phyloP scores from a whole-genome alignment of 805 yeast genomes.

The Myxozyma melibiosi region DNA sequence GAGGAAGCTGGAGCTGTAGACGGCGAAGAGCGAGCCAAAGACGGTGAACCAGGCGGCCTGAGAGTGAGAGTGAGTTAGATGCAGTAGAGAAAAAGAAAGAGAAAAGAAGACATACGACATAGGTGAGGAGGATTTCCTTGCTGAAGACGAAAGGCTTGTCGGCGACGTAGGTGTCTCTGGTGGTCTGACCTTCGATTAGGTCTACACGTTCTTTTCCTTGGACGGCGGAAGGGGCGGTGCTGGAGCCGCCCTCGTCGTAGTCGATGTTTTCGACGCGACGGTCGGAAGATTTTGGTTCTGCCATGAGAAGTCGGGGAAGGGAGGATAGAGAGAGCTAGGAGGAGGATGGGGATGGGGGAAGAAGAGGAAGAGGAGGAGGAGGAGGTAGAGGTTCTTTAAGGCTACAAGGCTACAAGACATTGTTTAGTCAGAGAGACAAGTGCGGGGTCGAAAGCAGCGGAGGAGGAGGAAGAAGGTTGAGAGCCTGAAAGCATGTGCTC shows the following conservation, averaged over 20 bases:
- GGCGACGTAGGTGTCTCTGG: background rate
- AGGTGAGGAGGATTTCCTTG: background rate
- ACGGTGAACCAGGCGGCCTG: conserved; percentile 7
- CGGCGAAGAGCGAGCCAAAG: conserved; percentile 4
- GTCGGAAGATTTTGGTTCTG: background rate
- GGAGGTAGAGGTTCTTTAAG: no score
- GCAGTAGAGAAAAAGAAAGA: background rate
- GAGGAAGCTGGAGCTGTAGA: background rate
- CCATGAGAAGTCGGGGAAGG: background rate
- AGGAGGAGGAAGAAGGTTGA: no score
- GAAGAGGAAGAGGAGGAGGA: background rate
- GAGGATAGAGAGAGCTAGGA: background rate
- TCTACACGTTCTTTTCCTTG: background rate
- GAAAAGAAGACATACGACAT: background rate
- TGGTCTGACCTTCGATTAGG: background rate
- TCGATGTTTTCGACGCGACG: conserved; percentile 5
- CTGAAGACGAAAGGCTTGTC: conserved; percentile 2
- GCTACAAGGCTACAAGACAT: no score
- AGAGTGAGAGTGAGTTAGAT: background rate
- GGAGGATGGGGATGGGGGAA: background rate
- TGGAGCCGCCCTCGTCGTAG: conserved; percentile 3
- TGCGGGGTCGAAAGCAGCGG: conserved; percentile 1
- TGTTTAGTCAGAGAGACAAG: no score
- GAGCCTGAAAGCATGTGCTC: no score
- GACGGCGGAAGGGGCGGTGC: conserved; percentile 7